A percentile compares a stretch with the other conserved stretches of the same genome.
phyloP scores from a whole-genome alignment of 2,329 filamentous ascomycete genomes.

The Ilyonectria sp. region DNA sequence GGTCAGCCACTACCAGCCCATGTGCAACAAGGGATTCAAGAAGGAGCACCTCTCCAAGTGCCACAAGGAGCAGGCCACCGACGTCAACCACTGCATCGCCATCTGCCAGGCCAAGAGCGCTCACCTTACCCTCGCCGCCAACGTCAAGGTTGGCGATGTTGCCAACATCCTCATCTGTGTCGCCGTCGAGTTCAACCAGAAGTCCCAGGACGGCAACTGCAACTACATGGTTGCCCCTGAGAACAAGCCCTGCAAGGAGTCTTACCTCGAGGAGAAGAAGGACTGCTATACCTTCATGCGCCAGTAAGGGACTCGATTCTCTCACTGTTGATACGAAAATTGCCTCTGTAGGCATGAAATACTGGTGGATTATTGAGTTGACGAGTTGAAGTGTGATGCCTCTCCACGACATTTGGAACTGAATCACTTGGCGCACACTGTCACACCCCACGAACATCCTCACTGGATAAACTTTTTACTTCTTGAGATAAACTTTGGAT shows the following conservation, averaged over 20 bases:
- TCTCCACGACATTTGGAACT: conserved; percentile 13
- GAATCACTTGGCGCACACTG: conserved; percentile 2
- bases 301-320: conserved; percentile 32
- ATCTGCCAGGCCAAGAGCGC: conserved; percentile 42
- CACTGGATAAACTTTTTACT: conserved; percentile 21
- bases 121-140: conserved; percentile 36
- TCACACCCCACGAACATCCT: conserved; percentile 9
- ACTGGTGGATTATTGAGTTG: conserved; percentile 12
- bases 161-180: conserved; percentile 41
- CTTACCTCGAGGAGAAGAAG: conserved; percentile 40
- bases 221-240: conserved; percentile 42
- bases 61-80: conserved; percentile 33
- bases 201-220: conserved; percentile 42
- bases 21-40: conserved; percentile 46
- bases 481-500: conserved; percentile 30
- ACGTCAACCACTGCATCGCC: conserved; percentile 46
- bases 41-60: conserved; percentile 36
- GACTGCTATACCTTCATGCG: conserved; percentile 42
- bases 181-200: conserved; percentile 42
- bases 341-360: background rate
- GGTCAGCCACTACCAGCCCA: conserved; percentile 45
- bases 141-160: conserved; percentile 32
- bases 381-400: conserved; percentile 18
- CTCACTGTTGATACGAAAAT: background rate
- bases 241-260: conserved; percentile 41